These are phyloP conservation scores for Teratosphaeria zuluensis DNA, from an alignment of 2,329 filamentous ascomycete genomes.

Conservation along the genomic window DNA sequence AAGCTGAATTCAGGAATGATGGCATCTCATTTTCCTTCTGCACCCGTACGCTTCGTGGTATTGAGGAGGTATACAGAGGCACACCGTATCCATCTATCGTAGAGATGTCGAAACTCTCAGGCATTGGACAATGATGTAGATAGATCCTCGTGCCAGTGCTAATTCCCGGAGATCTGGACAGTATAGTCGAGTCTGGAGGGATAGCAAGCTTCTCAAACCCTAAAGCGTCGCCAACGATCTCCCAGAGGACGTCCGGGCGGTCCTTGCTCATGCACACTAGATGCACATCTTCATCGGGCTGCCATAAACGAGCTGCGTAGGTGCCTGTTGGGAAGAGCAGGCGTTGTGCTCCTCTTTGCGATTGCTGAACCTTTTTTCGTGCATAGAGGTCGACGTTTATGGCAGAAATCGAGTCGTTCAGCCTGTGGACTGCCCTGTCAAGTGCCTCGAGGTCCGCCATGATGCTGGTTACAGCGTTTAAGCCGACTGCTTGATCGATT, in stretches of 20 bases:
- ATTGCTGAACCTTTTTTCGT: not conserved
- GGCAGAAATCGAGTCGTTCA: not conserved
- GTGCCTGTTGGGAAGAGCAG: slow-evolving; percentile 7
- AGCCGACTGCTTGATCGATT: too few relatives aligned
- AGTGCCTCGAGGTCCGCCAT: not conserved
- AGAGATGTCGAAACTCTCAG: not conserved
- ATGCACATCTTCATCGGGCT: slow-evolving; percentile 9
- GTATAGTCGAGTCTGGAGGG: not conserved
- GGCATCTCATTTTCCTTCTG: not conserved
- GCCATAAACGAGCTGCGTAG: slow-evolving; percentile 5
- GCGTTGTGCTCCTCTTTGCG: not conserved
- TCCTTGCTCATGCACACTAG: slow-evolving; percentile 13
- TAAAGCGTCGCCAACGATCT: slow-evolving; percentile 9
- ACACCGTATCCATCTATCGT: not conserved
- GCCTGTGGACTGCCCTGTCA: not conserved
- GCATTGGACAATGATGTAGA: not conserved
- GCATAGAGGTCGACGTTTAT: not conserved
- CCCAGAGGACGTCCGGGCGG: slow-evolving; percentile 11
- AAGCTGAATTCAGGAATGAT: not conserved
- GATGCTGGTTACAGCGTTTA: not conserved
- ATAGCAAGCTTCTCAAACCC: not conserved
- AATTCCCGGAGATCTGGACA: not conserved
- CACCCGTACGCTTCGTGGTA: not conserved
- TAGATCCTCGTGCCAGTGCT: not conserved
- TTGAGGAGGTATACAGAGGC: not conserved